A percentile compares a stretch with the other conserved stretches of the same genome.
Conservation (phyloP, 176 grass and related monocot genomes). For the Ensete glaucum region DNA sequence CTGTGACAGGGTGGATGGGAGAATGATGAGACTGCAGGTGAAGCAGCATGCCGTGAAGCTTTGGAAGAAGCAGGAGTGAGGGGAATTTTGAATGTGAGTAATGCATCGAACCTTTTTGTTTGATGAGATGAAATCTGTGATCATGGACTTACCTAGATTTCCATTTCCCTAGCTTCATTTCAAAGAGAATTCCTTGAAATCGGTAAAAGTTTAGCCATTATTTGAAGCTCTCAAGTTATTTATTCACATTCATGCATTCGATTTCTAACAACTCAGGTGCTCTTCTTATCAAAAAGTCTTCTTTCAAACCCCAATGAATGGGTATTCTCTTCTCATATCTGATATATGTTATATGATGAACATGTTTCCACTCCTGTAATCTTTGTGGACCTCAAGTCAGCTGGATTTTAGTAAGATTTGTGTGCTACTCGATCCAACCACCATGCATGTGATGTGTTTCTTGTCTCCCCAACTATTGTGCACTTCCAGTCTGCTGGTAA, state of each 20-base stretch:
- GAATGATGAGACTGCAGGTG: conserved; percentile 63
- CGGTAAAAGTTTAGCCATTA: no score
- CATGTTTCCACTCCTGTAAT: no score
- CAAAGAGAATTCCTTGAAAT: no score
- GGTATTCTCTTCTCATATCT: no score
- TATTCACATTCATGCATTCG: no score
- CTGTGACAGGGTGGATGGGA: conserved; percentile 67
- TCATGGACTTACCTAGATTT: no score
- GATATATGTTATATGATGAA: no score
- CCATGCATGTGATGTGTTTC: conserved; percentile 67
- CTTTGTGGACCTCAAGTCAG: not conserved
- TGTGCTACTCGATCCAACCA: conserved; percentile 20
- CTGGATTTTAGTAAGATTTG: not conserved
- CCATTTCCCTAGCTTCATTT: no score
- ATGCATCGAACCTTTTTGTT: not conserved
- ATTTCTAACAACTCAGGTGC: no score
- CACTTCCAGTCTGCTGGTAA: conserved; percentile 19
- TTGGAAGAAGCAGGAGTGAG: conserved; percentile 89
- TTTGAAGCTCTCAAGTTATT: no score
- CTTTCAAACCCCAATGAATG: no score
- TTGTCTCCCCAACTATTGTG: conserved; percentile 22
- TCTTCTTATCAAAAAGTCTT: no score
- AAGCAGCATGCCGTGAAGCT: conserved; percentile 71
- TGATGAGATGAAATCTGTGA: not conserved
- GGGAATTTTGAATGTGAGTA: conserved; percentile 55